These are phyloP conservation scores for Acanthamoeba quina DNA, from an alignment of 208 protist species.

Conservation along the genomic window DNA sequence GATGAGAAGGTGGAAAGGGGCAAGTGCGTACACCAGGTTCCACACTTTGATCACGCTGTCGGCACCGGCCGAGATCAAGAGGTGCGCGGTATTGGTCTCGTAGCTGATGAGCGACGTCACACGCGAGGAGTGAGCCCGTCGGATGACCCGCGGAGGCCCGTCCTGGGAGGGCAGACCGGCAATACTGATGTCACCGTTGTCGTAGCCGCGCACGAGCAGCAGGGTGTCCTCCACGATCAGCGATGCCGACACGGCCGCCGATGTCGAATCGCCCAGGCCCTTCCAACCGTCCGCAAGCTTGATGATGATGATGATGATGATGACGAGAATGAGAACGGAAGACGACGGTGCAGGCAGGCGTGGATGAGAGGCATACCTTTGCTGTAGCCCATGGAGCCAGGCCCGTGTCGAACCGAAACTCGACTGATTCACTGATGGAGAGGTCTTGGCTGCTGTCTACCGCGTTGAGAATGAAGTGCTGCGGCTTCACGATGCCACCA, in stretches of 20 bases:
- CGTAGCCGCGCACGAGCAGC: conserved; percentile 40
- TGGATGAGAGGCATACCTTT: background rate
- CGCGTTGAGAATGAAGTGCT: background rate
- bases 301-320: background rate
- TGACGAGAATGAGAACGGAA: background rate
- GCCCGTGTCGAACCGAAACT: background rate
- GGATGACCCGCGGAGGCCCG: background rate
- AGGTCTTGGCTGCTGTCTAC: conserved; percentile 13
- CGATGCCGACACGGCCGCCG: background rate
- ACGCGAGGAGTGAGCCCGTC: background rate
- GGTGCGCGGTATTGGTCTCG: background rate
- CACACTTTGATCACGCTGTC: conserved; percentile 66
- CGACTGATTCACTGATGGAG: background rate
- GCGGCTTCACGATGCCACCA: conserved; percentile 6
- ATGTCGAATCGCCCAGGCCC: background rate
- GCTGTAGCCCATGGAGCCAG: background rate
- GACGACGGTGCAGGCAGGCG: background rate
- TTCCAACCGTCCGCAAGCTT: conserved; percentile 18
- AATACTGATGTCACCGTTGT: conserved; percentile 60
- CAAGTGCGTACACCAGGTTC: conserved; percentile 65
- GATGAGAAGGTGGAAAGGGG: background rate
- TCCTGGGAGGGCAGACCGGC: conserved; percentile 21
- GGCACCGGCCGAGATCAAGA: conserved; percentile 18
- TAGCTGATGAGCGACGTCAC: conserved; percentile 52
- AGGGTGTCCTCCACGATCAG: conserved; percentile 35